Conservation (phyloP, 2,329 filamentous ascomycete genomes). For the Daldinia sp. region DNA sequence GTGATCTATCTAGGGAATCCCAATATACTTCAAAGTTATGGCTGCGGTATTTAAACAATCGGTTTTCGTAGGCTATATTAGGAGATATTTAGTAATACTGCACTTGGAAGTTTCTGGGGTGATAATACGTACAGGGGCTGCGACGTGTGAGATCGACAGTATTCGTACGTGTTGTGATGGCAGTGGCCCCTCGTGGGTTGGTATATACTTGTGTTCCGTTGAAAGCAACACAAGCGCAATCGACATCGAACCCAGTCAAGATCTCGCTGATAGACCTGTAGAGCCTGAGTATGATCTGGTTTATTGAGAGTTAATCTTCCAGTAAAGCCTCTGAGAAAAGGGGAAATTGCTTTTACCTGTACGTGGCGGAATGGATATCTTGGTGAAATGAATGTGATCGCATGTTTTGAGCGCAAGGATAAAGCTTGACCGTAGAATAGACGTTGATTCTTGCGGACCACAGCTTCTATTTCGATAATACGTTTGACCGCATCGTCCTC, state of each 20-base stretch:
- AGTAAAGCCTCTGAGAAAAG: not conserved
- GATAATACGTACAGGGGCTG: not conserved
- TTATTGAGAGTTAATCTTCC: not conserved
- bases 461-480: not conserved
- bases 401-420: not conserved
- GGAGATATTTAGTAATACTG: not conserved
- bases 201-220: constrained; percentile 1
- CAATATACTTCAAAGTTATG: not conserved
- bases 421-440: not conserved
- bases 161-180: not conserved
- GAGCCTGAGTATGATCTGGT: not conserved
- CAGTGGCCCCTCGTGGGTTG: not conserved
- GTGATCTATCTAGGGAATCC: not conserved
- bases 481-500: not conserved
- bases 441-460: not conserved
- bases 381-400: not conserved
- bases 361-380: not conserved
- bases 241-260: not conserved
- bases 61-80: not conserved
- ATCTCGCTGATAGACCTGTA: not conserved
- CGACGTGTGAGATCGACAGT: constrained; percentile 1
- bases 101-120: not conserved
- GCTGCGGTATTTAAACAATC: not conserved
- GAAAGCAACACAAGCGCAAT: constrained; percentile 1
- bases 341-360: not conserved